These are phyloP conservation scores for Yarrowia phangngaensis DNA, from an alignment of 805 yeast genomes.

Conservation along the genomic window DNA sequence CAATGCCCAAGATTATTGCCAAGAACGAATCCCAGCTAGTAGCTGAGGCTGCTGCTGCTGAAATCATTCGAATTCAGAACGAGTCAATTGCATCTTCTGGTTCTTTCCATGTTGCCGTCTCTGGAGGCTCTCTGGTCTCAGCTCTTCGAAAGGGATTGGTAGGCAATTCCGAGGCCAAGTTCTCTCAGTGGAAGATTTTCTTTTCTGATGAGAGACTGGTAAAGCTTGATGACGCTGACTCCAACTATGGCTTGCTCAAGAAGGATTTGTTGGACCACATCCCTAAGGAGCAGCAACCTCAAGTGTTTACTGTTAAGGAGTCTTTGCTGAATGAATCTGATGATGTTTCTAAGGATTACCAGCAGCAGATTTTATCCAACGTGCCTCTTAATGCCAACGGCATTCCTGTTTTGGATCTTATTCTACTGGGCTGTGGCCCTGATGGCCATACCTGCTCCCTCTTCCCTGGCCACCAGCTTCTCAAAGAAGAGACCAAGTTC, in stretches of 20 bases:
- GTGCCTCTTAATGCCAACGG: slow-evolving; percentile 45
- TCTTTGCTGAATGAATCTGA: slow-evolving; percentile 52
- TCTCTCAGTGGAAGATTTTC: slow-evolving; percentile 52
- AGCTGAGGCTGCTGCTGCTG: slow-evolving; percentile 21
- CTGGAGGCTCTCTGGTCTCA: slow-evolving; percentile 88
- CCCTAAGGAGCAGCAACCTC: slow-evolving; percentile 48
- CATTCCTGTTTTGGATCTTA: slow-evolving; percentile 49
- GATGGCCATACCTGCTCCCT: slow-evolving; percentile 94
- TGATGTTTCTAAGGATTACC: slow-evolving; percentile 63
- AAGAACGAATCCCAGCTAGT: slow-evolving; percentile 19
- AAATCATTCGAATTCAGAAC: slow-evolving; percentile 17
- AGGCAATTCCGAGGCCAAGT: slow-evolving; percentile 45
- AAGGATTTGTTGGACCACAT: slow-evolving; percentile 52
- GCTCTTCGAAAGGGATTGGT: slow-evolving; percentile 63
- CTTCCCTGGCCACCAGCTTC: slow-evolving; percentile 76
- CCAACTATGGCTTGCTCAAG: slow-evolving; percentile 79
- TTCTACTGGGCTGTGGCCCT: slow-evolving; percentile 88
- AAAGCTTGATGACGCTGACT: slow-evolving; percentile 73
- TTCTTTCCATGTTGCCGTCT: slow-evolving; percentile 69
- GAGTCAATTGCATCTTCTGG: slow-evolving; percentile 22
- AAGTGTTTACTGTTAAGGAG: slow-evolving; percentile 63
- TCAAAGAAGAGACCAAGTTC: slow-evolving; percentile 49
- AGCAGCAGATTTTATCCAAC: slow-evolving; percentile 50
- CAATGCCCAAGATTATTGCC: slow-evolving; percentile 22
- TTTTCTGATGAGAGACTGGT: slow-evolving; percentile 91